A percentile compares a stretch with the other conserved stretches of the same genome.
Evolutionary conservation across 352 stramenopile genomes (phyloP).

Genomic region (Pythium angustatum): DNA sequence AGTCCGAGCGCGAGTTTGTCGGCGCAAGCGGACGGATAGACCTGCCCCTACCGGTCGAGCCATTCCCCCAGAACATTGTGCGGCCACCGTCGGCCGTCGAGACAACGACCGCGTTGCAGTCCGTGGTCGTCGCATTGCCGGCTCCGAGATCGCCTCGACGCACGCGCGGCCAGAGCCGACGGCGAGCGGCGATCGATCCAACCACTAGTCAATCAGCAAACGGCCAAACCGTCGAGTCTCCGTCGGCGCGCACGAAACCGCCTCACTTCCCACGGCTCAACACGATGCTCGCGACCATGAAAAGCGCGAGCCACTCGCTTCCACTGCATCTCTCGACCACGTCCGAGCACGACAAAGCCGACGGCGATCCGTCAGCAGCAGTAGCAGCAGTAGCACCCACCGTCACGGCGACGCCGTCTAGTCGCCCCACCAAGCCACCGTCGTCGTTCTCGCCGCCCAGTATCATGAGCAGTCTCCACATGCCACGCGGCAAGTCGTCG

Average conservation of each 20-base stretch:
- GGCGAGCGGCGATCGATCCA: slow-evolving; percentile 12
- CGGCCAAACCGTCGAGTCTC: too few species aligned
- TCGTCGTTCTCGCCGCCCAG: slow-evolving; percentile 16
- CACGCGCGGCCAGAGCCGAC: slow-evolving; percentile 2
- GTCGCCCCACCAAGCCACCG: neutral
- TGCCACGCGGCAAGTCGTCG: slow-evolving; percentile 23
- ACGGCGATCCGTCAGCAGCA: neutral
- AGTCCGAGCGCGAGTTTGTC: slow-evolving; percentile 9
- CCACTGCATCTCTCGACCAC: neutral
- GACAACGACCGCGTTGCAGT: neutral
- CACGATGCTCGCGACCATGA: slow-evolving; percentile 27
- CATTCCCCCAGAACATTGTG: too few species aligned
- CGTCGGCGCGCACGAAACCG: neutral
- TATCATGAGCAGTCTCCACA: slow-evolving; percentile 31
- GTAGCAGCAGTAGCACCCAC: neutral
- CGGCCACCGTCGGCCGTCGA: neutral
- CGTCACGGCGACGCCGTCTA: neutral
- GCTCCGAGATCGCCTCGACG: slow-evolving; percentile 15
- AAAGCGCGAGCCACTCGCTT: slow-evolving; percentile 15
- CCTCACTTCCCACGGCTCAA: slow-evolving; percentile 24
- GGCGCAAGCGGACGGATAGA: too few species aligned
- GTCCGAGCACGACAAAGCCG: neutral
- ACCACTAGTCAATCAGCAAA: too few species aligned
- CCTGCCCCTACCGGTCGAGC: neutral
- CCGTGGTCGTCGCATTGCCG: neutral